Base-by-base conservation (phyloP, 2,329 filamentous ascomycete species). In the Mycosphaerella sp. region DNA sequence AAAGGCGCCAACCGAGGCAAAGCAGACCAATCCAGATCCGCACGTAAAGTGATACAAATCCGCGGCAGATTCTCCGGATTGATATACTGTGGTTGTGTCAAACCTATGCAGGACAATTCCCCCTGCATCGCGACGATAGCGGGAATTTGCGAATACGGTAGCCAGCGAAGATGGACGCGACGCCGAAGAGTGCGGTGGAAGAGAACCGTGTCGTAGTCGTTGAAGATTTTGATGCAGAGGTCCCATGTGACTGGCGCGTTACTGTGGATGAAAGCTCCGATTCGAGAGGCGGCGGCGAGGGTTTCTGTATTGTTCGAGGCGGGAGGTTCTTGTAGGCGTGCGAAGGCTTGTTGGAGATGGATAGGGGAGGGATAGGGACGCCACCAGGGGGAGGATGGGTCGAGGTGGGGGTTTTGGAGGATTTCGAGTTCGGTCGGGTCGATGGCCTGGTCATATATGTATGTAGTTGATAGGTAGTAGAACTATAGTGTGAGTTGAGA, bases 221-320 rank as follows among this genome's bases (percentile, higher is more conserved):
- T 37, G 49, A 55, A 57, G 10, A 53, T 49, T 21, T 57, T 57
- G 34, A 52, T 51, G n/a, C 44, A 28, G 16, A 57, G 53, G 28
- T 57, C 55, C 41, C 37, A 40, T 9, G 17, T 49, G 8, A 43
- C 13, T 7, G 17, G 17, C 10, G 12, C 13, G 25, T n/a, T 28
- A 10, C 25, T 12, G 25, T 14, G 13, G 21, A 14, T 4, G 41
- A 28, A 30, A 21, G 10, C 14, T 17, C 17, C 9, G 5, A 32
- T 28, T 9, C 41, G 41, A 10, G 14, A 5, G 13, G 41, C 41
- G 6, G 41, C 41, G 10, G 25, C 1, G 1, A 6, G 8, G 4
- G 13, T 14, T 14, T 32, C 27, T n/a, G 41, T 3, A 14, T 21
- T 27, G n/a, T 5, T 30, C 25, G 3, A 25, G n/a, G n/a, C 7